These are phyloP conservation scores for Brasenia schreberi DNA, from an alignment of 164 flowering plant genomes.

Conservation along the genomic window DNA sequence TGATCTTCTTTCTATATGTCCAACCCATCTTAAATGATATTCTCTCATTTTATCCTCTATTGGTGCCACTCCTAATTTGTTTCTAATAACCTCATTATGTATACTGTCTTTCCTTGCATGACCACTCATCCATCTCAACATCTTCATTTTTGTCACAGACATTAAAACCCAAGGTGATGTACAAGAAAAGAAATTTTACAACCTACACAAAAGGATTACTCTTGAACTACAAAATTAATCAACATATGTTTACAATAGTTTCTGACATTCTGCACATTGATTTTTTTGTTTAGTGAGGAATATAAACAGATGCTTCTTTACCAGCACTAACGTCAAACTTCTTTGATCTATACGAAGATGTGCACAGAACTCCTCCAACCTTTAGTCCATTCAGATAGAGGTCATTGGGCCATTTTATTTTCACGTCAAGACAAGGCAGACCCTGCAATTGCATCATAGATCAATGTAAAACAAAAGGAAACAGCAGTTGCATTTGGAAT, in stretches of 20 bases:
- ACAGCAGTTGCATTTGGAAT: background rate
- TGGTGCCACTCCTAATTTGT: too few relatives aligned
- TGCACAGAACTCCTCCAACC: constrained; percentile 94
- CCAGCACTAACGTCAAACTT: constrained; percentile 92
- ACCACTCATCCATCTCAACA: too few relatives aligned
- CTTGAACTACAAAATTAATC: background rate
- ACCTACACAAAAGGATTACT: background rate
- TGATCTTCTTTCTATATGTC: too few relatives aligned
- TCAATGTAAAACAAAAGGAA: constrained; percentile 5
- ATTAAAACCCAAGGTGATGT: background rate
- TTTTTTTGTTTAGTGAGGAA: background rate
- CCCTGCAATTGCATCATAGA: constrained; percentile 47
- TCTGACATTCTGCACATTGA: background rate
- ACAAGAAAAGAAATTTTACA: background rate
- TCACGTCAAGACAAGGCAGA: constrained; percentile 59
- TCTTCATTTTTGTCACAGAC: too few relatives aligned
- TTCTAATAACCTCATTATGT: too few relatives aligned
- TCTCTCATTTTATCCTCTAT: too few relatives aligned
- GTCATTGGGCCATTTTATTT: constrained; percentile 99
- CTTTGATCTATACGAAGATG: constrained; percentile 79
- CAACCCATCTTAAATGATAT: too few relatives aligned
- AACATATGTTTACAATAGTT: background rate
- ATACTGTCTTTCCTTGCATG: too few relatives aligned
- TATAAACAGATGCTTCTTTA: constrained; percentile 16
- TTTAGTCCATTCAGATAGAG: constrained; percentile 82